These are phyloP conservation scores for Acidiella bohemica DNA, from an alignment of 495 filamentous ascomycete genomes.

Conservation along the genomic window DNA sequence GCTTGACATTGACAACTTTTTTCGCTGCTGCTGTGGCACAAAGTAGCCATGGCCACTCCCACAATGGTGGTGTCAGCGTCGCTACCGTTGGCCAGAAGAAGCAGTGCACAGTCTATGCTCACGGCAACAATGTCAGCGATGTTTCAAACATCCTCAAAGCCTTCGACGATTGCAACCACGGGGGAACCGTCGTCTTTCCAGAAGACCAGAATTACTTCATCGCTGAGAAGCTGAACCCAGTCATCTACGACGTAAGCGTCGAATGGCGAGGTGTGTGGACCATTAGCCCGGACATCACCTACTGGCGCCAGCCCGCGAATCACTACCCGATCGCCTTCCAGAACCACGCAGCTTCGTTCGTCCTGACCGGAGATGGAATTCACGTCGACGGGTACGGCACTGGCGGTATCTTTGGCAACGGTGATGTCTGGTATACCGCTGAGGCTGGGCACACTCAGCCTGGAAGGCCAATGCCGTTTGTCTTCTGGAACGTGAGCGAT, in stretches of 20 bases:
- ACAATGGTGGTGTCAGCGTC: no score
- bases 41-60: no score
- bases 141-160: slow-evolving; percentile 38
- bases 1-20: no score
- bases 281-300: slow-evolving; percentile 39
- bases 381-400: slow-evolving; percentile 38
- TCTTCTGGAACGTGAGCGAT: slow-evolving; percentile 45
- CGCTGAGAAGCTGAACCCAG: slow-evolving; percentile 35
- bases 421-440: slow-evolving; percentile 34
- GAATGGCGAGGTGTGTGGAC: slow-evolving; percentile 19
- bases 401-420: slow-evolving; percentile 42
- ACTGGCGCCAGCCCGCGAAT: slow-evolving; percentile 43
- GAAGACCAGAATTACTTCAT: slow-evolving; percentile 40
- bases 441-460: slow-evolving; percentile 33
- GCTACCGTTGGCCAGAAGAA: no score
- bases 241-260: slow-evolving; percentile 35
- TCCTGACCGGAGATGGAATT: slow-evolving; percentile 39
- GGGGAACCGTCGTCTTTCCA: slow-evolving; percentile 41
- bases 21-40: no score
- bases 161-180: slow-evolving; percentile 37
- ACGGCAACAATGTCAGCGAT: slow-evolving; percentile 31
- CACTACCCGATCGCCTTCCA: slow-evolving; percentile 43
- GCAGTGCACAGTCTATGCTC: slow-evolving; percentile 24
- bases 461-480: slow-evolving; percentile 46
- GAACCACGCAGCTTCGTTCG: slow-evolving; percentile 42